A percentile compares a stretch with the other conserved stretches of the same genome.
Evolutionary conservation across 768 basidiomycete species (phyloP).

Genomic region (Hirschioporus abietinus): DNA sequence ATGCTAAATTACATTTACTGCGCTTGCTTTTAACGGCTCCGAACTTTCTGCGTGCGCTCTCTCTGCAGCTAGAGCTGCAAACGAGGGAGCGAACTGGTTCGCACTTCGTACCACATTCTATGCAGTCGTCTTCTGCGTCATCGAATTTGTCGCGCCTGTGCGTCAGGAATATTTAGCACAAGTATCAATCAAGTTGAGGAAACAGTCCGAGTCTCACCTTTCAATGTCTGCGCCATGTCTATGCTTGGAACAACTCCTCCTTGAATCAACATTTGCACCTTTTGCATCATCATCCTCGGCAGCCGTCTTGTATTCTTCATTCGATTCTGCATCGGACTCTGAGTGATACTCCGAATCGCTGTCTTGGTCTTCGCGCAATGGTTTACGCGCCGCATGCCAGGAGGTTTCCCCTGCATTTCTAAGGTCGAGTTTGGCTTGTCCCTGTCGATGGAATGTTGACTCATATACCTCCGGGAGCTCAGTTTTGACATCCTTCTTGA

Average conservation of each 20-base stretch:
- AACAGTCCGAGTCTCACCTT: neutral
- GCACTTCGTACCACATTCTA: neutral
- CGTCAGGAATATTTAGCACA: neutral
- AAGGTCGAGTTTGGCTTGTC: neutral
- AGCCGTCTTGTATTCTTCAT: neutral
- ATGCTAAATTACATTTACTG: neutral
- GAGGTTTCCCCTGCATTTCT: neutral
- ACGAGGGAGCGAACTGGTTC: neutral
- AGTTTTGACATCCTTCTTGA: neutral
- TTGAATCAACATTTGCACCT: neutral
- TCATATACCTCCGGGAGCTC: neutral
- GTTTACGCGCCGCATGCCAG: neutral
- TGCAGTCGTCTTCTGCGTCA: neutral
- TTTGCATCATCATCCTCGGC: neutral
- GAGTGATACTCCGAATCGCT: neutral
- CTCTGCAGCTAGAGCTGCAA: neutral
- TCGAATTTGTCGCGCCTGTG: neutral
- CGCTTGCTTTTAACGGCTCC: neutral
- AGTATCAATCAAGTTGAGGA: neutral
- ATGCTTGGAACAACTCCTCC: neutral
- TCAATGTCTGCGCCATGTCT: neutral
- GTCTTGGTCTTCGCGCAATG: neutral
- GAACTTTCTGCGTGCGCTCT: neutral
- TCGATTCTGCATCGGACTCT: neutral
- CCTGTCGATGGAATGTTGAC: neutral